These are phyloP conservation scores for Aspergillus panamensis DNA, from an alignment of 495 filamentous ascomycete species.

Conservation along the genomic window DNA sequence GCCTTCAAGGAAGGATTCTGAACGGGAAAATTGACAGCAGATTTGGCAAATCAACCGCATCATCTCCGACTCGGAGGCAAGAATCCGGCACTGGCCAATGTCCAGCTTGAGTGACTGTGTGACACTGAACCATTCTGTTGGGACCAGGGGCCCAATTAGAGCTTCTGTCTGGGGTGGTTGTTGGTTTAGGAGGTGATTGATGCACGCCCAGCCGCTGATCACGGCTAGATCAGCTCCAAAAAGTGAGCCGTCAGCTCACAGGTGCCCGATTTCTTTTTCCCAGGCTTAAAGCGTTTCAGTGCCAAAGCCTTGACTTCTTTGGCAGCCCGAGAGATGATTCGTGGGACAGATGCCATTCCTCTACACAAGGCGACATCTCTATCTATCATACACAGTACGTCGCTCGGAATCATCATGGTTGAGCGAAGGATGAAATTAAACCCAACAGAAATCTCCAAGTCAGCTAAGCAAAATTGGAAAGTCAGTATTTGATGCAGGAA, in stretches of 20 bases:
- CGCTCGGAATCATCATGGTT: too few species aligned
- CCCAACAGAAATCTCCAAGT: too few species aligned
- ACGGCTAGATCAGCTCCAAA: background rate
- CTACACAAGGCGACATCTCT: background rate
- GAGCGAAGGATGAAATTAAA: too few species aligned
- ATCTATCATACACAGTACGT: too few species aligned
- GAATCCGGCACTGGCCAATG: background rate
- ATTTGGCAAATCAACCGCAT: background rate
- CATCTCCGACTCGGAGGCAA: background rate
- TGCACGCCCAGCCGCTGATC: conserved; percentile 2
- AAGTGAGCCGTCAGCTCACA: background rate
- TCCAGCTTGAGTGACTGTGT: conserved; percentile 9
- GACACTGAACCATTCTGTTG: conserved; percentile 17
- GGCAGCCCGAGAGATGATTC: background rate
- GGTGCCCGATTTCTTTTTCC: background rate
- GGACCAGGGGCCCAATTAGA: conserved; percentile 13
- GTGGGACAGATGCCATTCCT: background rate
- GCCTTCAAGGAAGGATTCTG: background rate
- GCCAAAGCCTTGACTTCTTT: background rate
- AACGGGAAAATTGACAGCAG: too few species aligned
- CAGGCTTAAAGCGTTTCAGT: background rate
- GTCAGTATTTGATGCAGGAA: too few species aligned
- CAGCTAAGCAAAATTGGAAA: too few species aligned
- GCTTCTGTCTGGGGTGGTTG: background rate
- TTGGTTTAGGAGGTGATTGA: background rate